Evolutionary conservation across 345 rosid genomes (phyloP).

Genomic region (Lagerstroemia speciosa): DNA sequence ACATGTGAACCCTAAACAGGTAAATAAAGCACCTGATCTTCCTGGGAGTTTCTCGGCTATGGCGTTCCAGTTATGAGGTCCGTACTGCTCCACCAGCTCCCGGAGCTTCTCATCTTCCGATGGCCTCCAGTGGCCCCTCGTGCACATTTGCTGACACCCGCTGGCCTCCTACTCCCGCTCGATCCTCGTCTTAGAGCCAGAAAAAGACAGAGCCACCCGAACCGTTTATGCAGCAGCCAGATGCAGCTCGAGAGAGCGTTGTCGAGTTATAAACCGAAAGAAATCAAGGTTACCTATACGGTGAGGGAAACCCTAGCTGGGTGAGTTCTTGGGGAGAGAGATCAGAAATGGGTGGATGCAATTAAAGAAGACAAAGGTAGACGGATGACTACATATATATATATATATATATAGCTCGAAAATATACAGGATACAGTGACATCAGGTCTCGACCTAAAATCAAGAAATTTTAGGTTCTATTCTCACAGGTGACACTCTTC

Average conservation of each 20-base stretch:
- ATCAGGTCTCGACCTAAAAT: neutral
- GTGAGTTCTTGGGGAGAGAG: neutral
- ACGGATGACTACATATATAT: neutral
- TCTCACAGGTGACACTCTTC: neutral
- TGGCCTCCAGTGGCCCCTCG: constrained; percentile 50
- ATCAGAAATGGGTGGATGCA: constrained; percentile 2
- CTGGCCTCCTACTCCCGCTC: neutral
- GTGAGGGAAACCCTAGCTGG: constrained; percentile 5
- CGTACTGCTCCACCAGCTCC: constrained; percentile 32
- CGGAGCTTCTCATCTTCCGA: constrained; percentile 37
- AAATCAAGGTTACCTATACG: neutral
- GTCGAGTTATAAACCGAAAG: neutral
- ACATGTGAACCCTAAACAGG: neutral
- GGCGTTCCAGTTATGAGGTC: constrained; percentile 47
- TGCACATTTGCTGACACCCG: constrained; percentile 11
- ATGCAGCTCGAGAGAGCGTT: neutral
- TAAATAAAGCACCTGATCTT: constrained; percentile 26
- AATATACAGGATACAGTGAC: too few species aligned
- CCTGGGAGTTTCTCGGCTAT: constrained; percentile 37
- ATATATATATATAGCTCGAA: neutral
- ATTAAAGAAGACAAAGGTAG: neutral
- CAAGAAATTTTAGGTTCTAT: neutral
- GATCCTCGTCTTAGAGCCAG: neutral
- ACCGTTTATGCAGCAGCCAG: too few species aligned
- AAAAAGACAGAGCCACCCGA: neutral